phyloP scores from a whole-genome alignment of 345 rosid species.

The Acer campestre region DNA sequence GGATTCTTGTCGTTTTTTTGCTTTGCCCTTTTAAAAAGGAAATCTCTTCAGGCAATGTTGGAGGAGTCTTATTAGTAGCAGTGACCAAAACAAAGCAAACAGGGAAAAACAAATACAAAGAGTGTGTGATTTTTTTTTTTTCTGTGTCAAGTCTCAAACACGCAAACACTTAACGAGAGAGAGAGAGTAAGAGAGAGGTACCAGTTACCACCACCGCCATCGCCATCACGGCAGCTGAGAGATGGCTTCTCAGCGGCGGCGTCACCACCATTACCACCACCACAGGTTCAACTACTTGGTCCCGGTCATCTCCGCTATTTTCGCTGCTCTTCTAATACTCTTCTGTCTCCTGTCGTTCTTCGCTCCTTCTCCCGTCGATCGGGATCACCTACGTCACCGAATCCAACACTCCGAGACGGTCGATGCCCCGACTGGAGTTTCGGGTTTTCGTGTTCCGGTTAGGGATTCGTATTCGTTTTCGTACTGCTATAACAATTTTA shows the following conservation, averaged over 20 bases:
- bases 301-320: constrained; percentile 51
- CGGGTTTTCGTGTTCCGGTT: constrained; percentile 70
- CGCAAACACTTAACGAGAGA: too few relatives aligned
- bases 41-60: background rate
- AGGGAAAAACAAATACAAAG: constrained; percentile 12
- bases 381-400: constrained; percentile 37
- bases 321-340: constrained; percentile 62
- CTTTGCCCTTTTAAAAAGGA: background rate
- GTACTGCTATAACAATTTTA: too few relatives aligned
- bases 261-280: constrained; percentile 40
- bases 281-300: constrained; percentile 55
- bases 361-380: constrained; percentile 66
- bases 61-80: background rate
- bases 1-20: background rate
- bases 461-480: constrained; percentile 34
- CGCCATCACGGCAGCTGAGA: constrained; percentile 7
- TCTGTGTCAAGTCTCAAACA: too few relatives aligned
- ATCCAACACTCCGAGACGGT: constrained; percentile 32
- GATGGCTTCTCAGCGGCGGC: constrained; percentile 83
- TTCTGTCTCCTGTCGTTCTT: constrained; percentile 72
- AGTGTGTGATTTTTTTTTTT: too few relatives aligned
- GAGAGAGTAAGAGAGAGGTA: too few relatives aligned
- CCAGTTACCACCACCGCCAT: too few relatives aligned
- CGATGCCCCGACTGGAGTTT: constrained; percentile 32
- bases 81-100: constrained; percentile 5